These are phyloP conservation scores for Zygosaccharomyces sapae DNA, from an alignment of 1,139 yeast genomes.

Conservation along the genomic window DNA sequence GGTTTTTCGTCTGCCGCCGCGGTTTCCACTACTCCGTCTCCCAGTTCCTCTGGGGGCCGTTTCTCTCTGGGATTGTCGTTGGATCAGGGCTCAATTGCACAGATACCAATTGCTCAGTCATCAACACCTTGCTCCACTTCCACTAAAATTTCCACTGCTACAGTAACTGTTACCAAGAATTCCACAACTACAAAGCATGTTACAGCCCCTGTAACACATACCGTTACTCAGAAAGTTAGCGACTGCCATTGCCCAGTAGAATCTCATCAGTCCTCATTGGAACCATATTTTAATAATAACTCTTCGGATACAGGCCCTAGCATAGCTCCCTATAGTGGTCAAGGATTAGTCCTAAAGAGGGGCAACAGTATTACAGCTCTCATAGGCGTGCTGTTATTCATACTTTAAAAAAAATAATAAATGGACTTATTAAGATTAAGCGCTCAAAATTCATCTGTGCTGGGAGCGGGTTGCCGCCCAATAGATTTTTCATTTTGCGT, in stretches of 20 bases:
- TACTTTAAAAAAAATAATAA: background rate
- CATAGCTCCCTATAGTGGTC: background rate
- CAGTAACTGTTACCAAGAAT: background rate
- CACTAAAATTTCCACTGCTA: background rate
- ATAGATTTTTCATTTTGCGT: no score
- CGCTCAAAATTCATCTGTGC: no score
- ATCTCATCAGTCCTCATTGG: background rate
- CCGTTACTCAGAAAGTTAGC: background rate
- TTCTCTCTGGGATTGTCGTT: conserved; percentile 2
- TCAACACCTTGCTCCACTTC: background rate
- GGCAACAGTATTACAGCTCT: background rate
- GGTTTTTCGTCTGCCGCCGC: background rate
- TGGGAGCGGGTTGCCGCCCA: no score
- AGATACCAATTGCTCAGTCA: background rate
- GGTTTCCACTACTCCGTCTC: background rate
- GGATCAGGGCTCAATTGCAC: conserved; percentile 2
- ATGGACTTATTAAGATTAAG: background rate
- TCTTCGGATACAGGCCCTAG: background rate
- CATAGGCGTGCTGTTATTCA: background rate
- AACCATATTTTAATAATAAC: background rate
- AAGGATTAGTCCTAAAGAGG: background rate
- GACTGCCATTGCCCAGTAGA: background rate
- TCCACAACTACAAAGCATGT: background rate
- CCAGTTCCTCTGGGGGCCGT: background rate
- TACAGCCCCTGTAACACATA: conserved; percentile 1